Conservation (phyloP, 1,284 basidiomycete genomes). For the Cystobasidium sp. region DNA sequence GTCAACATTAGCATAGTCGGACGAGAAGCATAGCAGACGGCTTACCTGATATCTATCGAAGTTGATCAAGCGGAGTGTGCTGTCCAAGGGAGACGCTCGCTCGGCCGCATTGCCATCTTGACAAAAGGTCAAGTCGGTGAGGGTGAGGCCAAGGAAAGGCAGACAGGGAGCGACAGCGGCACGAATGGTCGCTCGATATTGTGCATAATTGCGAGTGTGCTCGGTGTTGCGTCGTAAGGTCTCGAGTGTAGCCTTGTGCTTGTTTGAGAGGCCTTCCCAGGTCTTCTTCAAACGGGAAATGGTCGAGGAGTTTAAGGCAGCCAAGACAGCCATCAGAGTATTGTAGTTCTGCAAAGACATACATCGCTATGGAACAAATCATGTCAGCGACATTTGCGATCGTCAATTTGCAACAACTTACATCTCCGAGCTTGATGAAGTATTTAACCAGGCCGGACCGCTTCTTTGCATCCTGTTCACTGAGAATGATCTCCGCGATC, state of each 20-base stretch:
- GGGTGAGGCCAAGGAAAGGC: conserved; percentile 81
- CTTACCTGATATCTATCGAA: conserved; percentile 81
- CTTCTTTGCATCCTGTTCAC: conserved; percentile 57
- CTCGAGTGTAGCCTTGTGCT: conserved; percentile 80
- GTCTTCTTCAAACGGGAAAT: conserved; percentile 57
- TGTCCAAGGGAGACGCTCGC: conserved; percentile 71
- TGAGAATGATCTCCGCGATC: conserved; percentile 59
- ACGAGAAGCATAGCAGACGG: neutral
- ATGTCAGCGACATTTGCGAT: conserved; percentile 50
- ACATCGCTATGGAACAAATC: conserved; percentile 52
- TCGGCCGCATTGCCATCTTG: conserved; percentile 89
- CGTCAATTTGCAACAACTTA: conserved; percentile 46
- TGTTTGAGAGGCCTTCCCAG: conserved; percentile 76
- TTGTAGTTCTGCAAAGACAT: conserved; percentile 59
- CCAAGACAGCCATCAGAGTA: conserved; percentile 59
- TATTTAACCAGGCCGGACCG: conserved; percentile 58
- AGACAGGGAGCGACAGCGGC: conserved; percentile 84
- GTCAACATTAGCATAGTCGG: neutral
- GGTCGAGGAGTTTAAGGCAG: conserved; percentile 58
- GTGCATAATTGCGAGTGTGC: conserved; percentile 86
- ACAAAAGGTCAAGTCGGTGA: conserved; percentile 90
- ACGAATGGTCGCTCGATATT: conserved; percentile 71
- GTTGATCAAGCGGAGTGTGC: conserved; percentile 83
- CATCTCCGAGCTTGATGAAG: conserved; percentile 59
- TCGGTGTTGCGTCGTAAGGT: conserved; percentile 82